These are phyloP conservation scores for Litsea cubeba DNA, from an alignment of 164 flowering plant species.

Conservation along the genomic window DNA sequence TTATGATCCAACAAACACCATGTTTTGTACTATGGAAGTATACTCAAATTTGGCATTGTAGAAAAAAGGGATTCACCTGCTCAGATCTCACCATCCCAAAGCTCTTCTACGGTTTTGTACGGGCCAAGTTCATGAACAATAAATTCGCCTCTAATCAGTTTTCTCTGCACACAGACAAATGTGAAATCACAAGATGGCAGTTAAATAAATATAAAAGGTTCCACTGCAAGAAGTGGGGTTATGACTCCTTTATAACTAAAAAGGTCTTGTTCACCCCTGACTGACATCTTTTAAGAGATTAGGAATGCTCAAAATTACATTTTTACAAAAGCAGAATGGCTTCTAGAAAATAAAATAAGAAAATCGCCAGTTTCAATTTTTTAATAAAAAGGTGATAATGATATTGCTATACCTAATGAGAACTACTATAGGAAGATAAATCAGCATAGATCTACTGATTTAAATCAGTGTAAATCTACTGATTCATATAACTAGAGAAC, in stretches of 20 bases:
- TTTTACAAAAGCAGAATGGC: not conserved
- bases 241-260: not conserved
- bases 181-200: not conserved
- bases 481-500: not conserved
- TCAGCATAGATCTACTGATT: not conserved
- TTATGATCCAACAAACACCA: not conserved
- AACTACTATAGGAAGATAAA: not conserved
- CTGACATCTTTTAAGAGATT: not conserved
- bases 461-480: not conserved
- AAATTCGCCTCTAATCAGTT: slow-evolving; percentile 38
- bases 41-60: not conserved
- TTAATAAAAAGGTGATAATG: not conserved
- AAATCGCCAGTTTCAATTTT: too few species aligned
- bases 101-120: slow-evolving; percentile 57
- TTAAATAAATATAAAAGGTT: not conserved
- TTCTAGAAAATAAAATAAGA: too few species aligned
- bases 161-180: slow-evolving; percentile 36
- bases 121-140: slow-evolving; percentile 49
- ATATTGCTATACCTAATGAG: not conserved
- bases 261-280: too few species aligned
- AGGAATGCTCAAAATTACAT: not conserved
- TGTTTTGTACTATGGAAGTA: not conserved
- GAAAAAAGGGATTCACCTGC: not conserved
- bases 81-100: slow-evolving; percentile 82
- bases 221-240: not conserved